Conservation (phyloP, 257 asterid species). For the Solanum chilense region DNA sequence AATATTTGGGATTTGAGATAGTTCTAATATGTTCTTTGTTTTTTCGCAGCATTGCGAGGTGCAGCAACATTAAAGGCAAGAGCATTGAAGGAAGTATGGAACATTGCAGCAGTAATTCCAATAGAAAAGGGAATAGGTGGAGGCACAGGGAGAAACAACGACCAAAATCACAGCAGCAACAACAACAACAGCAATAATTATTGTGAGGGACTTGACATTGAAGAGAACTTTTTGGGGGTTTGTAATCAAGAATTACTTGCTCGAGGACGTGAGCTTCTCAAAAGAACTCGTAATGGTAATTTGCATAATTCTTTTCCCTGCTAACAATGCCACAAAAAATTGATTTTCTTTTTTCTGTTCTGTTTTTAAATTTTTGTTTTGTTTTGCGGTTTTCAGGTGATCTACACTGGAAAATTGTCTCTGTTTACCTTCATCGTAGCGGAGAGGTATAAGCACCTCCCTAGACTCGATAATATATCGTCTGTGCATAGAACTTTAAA, state of each 20-base stretch:
- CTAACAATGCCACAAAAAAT: neutral
- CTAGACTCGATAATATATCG: neutral
- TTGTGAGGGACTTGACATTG: constrained; percentile 53
- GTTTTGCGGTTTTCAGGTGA: constrained; percentile 38
- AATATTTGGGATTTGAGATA: neutral
- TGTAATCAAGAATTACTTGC: constrained; percentile 95
- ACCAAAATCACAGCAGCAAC: constrained; percentile 22
- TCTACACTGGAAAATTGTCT: constrained; percentile 98
- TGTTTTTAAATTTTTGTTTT: neutral
- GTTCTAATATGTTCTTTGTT: neutral
- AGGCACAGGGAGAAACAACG: constrained; percentile 23
- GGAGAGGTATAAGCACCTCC: constrained; percentile 49
- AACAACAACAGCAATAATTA: constrained; percentile 21
- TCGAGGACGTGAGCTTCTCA: constrained; percentile 84
- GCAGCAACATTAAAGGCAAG: constrained; percentile 98
- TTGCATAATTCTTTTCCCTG: neutral
- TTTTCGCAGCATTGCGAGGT: constrained; percentile 59
- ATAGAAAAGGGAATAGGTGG: constrained; percentile 40
- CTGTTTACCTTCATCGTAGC: constrained; percentile 71
- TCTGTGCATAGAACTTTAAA: neutral
- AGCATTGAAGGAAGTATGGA: constrained; percentile 93
- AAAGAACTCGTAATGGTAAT: constrained; percentile 81
- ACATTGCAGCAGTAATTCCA: constrained; percentile 75
- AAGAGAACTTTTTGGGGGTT: constrained; percentile 79
- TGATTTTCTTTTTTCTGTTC: neutral